These are phyloP conservation scores for Penicillium sp. DNA, from an alignment of 2,329 filamentous ascomycete species.

Conservation along the genomic window DNA sequence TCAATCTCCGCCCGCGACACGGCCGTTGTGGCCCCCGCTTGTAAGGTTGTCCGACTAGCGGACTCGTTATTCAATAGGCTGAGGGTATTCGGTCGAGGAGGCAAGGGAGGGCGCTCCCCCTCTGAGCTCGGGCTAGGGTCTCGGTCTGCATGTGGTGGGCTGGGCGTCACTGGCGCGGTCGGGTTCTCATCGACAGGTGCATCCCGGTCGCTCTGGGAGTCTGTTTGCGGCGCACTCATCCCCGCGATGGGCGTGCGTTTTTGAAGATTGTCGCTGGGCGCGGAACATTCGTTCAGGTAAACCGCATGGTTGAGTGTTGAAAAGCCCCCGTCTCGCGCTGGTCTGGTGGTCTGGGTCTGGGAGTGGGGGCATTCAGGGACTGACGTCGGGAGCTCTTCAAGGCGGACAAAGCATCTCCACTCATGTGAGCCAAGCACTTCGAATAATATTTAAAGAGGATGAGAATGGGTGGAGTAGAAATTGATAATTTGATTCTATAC, in stretches of 20 bases:
- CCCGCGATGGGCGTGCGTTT: constrained; percentile 27
- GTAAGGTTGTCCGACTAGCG: constrained; percentile 37
- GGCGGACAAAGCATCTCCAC: background rate
- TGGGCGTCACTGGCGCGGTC: constrained; percentile 8
- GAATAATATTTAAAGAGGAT: background rate
- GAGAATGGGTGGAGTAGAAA: background rate
- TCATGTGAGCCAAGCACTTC: background rate
- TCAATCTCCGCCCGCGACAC: constrained; percentile 79
- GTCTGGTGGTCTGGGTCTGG: background rate
- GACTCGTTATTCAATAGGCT: constrained; percentile 37
- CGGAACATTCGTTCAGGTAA: constrained; percentile 12
- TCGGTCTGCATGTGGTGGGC: constrained; percentile 18
- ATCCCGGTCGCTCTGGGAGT: constrained; percentile 14
- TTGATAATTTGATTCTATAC: background rate
- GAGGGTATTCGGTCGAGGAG: constrained; percentile 46
- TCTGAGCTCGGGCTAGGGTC: constrained; percentile 30
- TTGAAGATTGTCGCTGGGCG: constrained; percentile 19
- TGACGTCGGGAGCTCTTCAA: background rate
- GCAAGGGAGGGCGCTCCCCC: constrained; percentile 46
- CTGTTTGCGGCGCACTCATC: constrained; percentile 19
- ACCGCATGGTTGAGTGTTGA: constrained; percentile 10
- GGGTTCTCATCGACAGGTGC: constrained; percentile 8
- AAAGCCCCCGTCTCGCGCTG: background rate
- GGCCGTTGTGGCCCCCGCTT: constrained; percentile 77
- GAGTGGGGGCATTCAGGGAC: background rate